Base-by-base conservation (phyloP, 306 rosid genomes). In the Phaseolus lunatus region DNA sequence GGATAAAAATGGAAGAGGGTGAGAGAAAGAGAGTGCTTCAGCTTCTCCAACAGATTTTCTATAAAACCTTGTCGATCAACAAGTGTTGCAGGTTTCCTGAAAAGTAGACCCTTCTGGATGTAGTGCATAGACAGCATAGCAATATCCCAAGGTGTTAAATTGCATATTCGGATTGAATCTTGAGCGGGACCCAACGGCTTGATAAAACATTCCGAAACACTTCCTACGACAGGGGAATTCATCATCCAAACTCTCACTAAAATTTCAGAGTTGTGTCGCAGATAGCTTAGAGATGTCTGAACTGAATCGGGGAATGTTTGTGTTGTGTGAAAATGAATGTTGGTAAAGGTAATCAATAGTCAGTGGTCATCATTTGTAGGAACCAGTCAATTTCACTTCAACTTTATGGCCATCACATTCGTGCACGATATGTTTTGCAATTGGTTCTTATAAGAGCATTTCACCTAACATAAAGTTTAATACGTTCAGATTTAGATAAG, bases 71-170 rank as follows among this genome's bases (percentile, higher is more conserved):
- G n/a, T 1, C 13, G 7, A 24, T 24, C 0, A 24, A 57, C 9
- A 12, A 24, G 35, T 1, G 9, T 1, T 2, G 18, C 1, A 1
- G n/a, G 37, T n/a, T 24, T 24, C 65, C 26, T 58, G 37, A 58
- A 58, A 1, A 58, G 65, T 13, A 58, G 4, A 1, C 65, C 39
- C 7, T 13, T 56, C n/a, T 56, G 63, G n/a, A 56, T 56, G 10
- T 56, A 23, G 8, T 23, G 16, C 7, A 3, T 0, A 11, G 31
- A 56, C 16, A 56, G 1, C 33, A 56, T 22, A 5, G n/a, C n/a
- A 56, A 56, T 23, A 19, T 58, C 67, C 41, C 41, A 59, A 27
- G 67, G 43, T 5, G 39, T 59, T 27, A 59, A 27, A 59, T 59
- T 9, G 22, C 41, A 27, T 1, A 59, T 59, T 14, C 2, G 0